These are phyloP conservation scores for Termitomyces sp. DNA, from an alignment of 768 basidiomycete species.

Conservation along the genomic window DNA sequence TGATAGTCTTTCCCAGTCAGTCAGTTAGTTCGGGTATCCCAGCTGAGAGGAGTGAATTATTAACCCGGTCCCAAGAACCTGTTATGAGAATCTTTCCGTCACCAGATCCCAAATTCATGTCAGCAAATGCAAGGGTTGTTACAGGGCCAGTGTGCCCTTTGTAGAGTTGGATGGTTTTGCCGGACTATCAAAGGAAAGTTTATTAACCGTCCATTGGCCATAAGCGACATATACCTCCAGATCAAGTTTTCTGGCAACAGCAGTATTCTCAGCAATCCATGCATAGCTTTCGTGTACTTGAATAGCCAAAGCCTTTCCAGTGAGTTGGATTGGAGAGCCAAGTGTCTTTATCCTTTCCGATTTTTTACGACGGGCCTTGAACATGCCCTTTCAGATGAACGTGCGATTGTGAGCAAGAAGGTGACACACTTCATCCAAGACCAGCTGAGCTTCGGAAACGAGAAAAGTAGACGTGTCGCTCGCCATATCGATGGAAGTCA, in stretches of 20 bases:
- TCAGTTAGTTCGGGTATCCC: slow-evolving; percentile 7
- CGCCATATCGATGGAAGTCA: slow-evolving; percentile 17
- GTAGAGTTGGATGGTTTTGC: slow-evolving; percentile 73
- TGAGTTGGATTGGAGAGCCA: slow-evolving; percentile 77
- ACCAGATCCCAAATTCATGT: slow-evolving; percentile 36
- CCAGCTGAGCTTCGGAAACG: slow-evolving; percentile 70
- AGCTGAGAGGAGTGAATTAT: slow-evolving; percentile 1
- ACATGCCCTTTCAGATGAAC: slow-evolving; percentile 8
- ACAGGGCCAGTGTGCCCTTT: slow-evolving; percentile 89
- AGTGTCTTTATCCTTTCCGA: slow-evolving; percentile 65
- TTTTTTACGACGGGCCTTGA: slow-evolving; percentile 71
- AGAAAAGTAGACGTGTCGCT: slow-evolving; percentile 55
- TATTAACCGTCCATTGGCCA: slow-evolving; percentile 2
- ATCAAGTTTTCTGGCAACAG: slow-evolving; percentile 69
- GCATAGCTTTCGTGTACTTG: slow-evolving; percentile 62
- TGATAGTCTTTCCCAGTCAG: slow-evolving; percentile 62
- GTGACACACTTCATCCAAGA: slow-evolving; percentile 52
- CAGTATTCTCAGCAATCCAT: slow-evolving; percentile 90
- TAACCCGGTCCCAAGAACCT: slow-evolving; percentile 91
- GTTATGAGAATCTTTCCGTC: slow-evolving; percentile 66
- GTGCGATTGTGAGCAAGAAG: slow-evolving; percentile 3
- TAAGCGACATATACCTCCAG: slow-evolving; percentile 56
- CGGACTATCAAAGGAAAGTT: slow-evolving; percentile 52
- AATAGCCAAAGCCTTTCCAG: slow-evolving; percentile 73
- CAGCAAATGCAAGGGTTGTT: slow-evolving; percentile 73